Evolutionary conservation across 2,329 filamentous ascomycete genomes (phyloP), one percentile per base, ranked within the genome.

Genomic region (Capronia coronata): DNA sequence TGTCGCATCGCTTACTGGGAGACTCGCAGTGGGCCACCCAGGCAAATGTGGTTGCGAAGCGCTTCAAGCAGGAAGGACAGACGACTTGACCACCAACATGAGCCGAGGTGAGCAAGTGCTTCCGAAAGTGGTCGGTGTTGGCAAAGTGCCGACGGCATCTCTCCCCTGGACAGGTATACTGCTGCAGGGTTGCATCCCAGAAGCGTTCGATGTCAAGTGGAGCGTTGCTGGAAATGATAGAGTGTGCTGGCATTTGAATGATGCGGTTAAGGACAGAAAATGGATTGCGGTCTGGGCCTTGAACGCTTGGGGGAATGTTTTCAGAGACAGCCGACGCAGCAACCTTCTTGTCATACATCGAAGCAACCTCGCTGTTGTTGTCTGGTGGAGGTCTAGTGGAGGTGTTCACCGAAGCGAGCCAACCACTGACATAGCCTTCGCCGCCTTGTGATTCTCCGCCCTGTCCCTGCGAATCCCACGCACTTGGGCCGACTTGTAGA

Each of bases 11-110:
- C 21, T 57, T 60, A 10, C 57, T 67, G 2, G 59, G 57, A 1
- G 64, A 64, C 53, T 73, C 70, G 48, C 64, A 65, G 48, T 74
- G 71, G 0, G 66, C 64, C n/a, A 71, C 59, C 2, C 72, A 59
- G 0, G 68, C 68, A 0, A 66, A 52, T 0, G 62, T 64, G 9
- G 61, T 64, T 21, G 65, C 65, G 61, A 71, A 73, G 21, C 56
- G 40, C 30, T 65, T 67, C 41, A 64, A 55, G 38, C 71, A 73
- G 13, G 60, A 58, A 4, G 69, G 66, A 48, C 71, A 73, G 30
- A 66, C 67, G 41, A 59, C 59, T 21, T 59, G 59, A 13, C 57
- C 49, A 55, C 47, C 37, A 21, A 51, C 48, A 43, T 65, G 63
- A 8, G 56, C 51, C 11, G 55, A 52, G 25, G 61, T 60, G 11